phyloP scores from a whole-genome alignment of 2,329 filamentous ascomycete genomes.

The Periconia sp. region DNA sequence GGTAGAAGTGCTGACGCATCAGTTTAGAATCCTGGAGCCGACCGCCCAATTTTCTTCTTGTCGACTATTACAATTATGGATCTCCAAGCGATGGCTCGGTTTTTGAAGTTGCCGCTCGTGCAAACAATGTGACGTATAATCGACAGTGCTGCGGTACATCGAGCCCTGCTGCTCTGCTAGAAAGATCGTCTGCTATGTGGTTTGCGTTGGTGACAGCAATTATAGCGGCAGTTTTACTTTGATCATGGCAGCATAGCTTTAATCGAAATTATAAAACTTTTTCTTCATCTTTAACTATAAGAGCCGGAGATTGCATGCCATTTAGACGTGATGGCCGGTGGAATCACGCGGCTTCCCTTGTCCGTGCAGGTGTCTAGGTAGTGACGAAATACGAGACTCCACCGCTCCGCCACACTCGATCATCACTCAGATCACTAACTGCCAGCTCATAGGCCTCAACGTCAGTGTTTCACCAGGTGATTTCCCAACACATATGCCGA shows the following conservation, averaged over 20 bases:
- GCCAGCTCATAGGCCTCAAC: neutral
- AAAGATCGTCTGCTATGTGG: conserved; percentile 20
- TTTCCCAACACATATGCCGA: neutral
- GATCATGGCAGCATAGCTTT: too few species aligned
- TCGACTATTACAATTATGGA: conserved; percentile 50
- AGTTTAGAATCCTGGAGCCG: conserved; percentile 37
- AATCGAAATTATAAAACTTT: too few species aligned
- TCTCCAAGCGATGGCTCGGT: conserved; percentile 43
- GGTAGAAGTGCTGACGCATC: conserved; percentile 18
- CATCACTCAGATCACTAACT: too few species aligned
- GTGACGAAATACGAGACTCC: too few species aligned
- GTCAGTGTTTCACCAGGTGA: neutral
- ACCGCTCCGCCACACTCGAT: neutral
- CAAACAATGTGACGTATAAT: conserved; percentile 76
- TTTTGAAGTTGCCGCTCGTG: conserved; percentile 49
- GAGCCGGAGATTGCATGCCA: too few species aligned
- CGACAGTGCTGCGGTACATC: conserved; percentile 61
- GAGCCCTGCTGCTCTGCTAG: conserved; percentile 17
- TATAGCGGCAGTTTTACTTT: conserved; percentile 24
- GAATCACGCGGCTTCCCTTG: too few species aligned
- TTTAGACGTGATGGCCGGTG: too few species aligned
- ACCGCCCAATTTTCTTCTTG: conserved; percentile 49
- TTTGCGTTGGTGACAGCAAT: conserved; percentile 25
- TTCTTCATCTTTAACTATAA: too few species aligned
- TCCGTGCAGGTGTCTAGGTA: too few species aligned